Conservation (phyloP, 2,329 filamentous ascomycete genomes). For the Trichoderma koningiopsis region DNA sequence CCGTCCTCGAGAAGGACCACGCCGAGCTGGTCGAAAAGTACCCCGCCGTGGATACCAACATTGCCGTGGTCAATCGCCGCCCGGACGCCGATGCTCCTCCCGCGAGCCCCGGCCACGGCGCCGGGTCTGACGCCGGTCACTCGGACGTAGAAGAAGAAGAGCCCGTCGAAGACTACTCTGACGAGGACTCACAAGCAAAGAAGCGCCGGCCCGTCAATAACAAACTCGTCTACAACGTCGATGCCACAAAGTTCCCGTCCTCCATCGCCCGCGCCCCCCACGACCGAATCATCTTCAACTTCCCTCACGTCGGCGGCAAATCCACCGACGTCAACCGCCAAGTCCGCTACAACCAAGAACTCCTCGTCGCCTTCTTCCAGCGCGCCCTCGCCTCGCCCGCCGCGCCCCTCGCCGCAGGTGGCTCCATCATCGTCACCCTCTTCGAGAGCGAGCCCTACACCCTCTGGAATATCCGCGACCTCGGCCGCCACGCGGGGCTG, state of each 20-base stretch:
- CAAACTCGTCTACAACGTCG: slow-evolving; percentile 61
- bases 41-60: slow-evolving; percentile 65
- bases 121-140: slow-evolving; percentile 33
- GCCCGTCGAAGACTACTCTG: neutral
- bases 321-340: slow-evolving; percentile 93
- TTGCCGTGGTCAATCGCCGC: slow-evolving; percentile 49
- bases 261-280: slow-evolving; percentile 53
- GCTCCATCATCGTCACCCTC: slow-evolving; percentile 76
- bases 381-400: slow-evolving; percentile 45
- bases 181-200: slow-evolving; percentile 11
- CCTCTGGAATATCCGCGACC: slow-evolving; percentile 89
- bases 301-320: slow-evolving; percentile 92
- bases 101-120: slow-evolving; percentile 5
- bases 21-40: slow-evolving; percentile 70
- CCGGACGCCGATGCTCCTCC: slow-evolving; percentile 7
- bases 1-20: slow-evolving; percentile 62
- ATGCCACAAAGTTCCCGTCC: slow-evolving; percentile 64
- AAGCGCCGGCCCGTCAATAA: slow-evolving; percentile 34
- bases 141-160: slow-evolving; percentile 8
- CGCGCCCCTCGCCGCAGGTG: slow-evolving; percentile 45
- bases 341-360: slow-evolving; percentile 85
- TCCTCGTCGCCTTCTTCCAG: slow-evolving; percentile 70
- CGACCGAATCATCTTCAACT: slow-evolving; percentile 90
- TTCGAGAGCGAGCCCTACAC: slow-evolving; percentile 96
- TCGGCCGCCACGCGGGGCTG: slow-evolving; percentile 76